Evolutionary conservation across 1,139 yeast genomes (phyloP).

Genomic region (Nakaseomyces delphensis): DNA sequence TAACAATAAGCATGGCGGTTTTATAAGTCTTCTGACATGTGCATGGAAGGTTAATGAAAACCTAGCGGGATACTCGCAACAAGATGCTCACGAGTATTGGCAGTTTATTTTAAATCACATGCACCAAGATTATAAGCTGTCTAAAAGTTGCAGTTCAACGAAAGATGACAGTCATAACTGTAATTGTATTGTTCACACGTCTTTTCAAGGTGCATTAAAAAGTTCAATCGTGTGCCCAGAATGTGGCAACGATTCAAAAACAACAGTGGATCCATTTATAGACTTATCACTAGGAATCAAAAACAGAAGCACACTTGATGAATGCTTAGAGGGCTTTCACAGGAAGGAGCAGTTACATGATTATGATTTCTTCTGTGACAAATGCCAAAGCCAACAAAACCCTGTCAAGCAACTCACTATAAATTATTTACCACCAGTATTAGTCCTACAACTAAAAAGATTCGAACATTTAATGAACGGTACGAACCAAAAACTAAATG

Average conservation of each 20-base stretch:
- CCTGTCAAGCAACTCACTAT: slow-evolving; percentile 68
- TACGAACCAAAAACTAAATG: slow-evolving; percentile 56
- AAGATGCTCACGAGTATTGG: slow-evolving; percentile 97
- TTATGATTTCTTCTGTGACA: slow-evolving; percentile 57
- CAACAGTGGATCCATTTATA: slow-evolving; percentile 79
- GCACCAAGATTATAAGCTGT: slow-evolving; percentile 42
- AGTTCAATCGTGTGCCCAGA: slow-evolving; percentile 65
- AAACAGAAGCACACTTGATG: slow-evolving; percentile 37
- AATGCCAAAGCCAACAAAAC: slow-evolving; percentile 51
- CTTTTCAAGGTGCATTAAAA: slow-evolving; percentile 66
- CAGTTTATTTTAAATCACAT: slow-evolving; percentile 80
- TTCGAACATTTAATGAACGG: slow-evolving; percentile 66
- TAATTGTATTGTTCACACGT: slow-evolving; percentile 70
- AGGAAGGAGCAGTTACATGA: slow-evolving; percentile 62
- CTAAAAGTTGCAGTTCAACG: slow-evolving; percentile 17
- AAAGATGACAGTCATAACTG: slow-evolving; percentile 34
- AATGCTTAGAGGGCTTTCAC: slow-evolving; percentile 72
- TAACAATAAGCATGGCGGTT: slow-evolving; percentile 19
- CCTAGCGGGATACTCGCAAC: slow-evolving; percentile 91
- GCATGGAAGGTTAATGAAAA: slow-evolving; percentile 79
- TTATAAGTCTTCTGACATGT: slow-evolving; percentile 47
- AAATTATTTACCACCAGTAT: slow-evolving; percentile 62
- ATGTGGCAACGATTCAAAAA: slow-evolving; percentile 52
- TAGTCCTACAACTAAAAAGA: slow-evolving; percentile 76
- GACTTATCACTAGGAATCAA: slow-evolving; percentile 75